Evolutionary conservation across 1,284 basidiomycete genomes (phyloP).

Genomic region (Rhodotorula sp.): DNA sequence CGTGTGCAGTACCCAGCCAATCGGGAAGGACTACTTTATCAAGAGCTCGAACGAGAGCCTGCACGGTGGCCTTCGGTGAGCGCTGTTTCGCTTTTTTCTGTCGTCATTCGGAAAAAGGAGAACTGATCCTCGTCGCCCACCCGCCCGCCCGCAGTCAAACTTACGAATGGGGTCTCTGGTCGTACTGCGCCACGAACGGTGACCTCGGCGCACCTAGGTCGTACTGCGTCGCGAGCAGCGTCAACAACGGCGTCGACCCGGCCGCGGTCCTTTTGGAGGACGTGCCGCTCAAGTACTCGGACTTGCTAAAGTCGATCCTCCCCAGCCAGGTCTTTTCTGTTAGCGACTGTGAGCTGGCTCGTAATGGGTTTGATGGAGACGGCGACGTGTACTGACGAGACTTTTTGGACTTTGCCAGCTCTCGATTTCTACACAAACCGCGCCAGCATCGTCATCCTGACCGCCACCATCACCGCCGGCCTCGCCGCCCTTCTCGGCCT

Average conservation of each 20-base stretch:
- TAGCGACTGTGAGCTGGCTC: slow-evolving; percentile 15
- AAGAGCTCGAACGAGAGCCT: slow-evolving; percentile 13
- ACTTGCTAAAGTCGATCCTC: slow-evolving; percentile 23
- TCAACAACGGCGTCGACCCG: slow-evolving; percentile 35
- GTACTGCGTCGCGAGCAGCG: slow-evolving; percentile 34
- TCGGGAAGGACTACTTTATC: slow-evolving; percentile 15
- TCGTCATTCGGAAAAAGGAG: neutral
- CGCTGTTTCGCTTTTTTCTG: slow-evolving; percentile 28
- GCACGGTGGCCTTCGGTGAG: slow-evolving; percentile 39
- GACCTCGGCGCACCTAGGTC: slow-evolving; percentile 18
- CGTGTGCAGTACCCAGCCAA: slow-evolving; percentile 7
- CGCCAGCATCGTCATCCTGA: slow-evolving; percentile 9
- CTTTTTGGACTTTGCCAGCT: slow-evolving; percentile 2
- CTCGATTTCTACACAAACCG: slow-evolving; percentile 24
- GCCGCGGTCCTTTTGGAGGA: slow-evolving; percentile 36
- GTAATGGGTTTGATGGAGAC: slow-evolving; percentile 12
- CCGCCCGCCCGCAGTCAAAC: neutral
- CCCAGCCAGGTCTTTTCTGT: slow-evolving; percentile 34
- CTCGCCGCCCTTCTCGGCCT: slow-evolving; percentile 37
- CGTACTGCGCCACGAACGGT: slow-evolving; percentile 35
- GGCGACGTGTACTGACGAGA: neutral
- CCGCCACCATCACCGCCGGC: slow-evolving; percentile 12
- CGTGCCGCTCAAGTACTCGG: slow-evolving; percentile 24
- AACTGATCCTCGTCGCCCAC: neutral
- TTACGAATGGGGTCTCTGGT: too few species aligned